These are phyloP conservation scores for Porogramme epimiltina DNA, from an alignment of 1,284 basidiomycete genomes.

Conservation along the genomic window DNA sequence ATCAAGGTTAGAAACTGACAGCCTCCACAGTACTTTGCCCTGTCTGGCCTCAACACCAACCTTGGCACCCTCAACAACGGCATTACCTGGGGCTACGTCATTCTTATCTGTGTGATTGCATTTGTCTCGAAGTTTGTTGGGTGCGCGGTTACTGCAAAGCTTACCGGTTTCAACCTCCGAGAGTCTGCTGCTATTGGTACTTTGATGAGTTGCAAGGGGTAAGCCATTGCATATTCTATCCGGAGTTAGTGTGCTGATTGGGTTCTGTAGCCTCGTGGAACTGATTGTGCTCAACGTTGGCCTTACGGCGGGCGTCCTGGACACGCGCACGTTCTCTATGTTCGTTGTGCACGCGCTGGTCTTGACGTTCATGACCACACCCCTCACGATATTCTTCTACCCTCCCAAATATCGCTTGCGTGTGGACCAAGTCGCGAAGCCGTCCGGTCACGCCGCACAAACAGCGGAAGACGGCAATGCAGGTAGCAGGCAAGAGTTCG, in stretches of 20 bases:
- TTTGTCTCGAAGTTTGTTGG: constrained; percentile 80
- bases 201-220: constrained; percentile 95
- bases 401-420: constrained; percentile 53
- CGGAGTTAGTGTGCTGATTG: too few relatives aligned
- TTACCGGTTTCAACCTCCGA: constrained; percentile 71
- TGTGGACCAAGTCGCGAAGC: constrained; percentile 2
- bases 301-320: constrained; percentile 77
- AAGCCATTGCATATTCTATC: constrained; percentile 23
- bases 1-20: background rate
- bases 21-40: constrained; percentile 72
- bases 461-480: constrained; percentile 10
- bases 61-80: constrained; percentile 77
- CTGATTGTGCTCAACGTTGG: constrained; percentile 95
- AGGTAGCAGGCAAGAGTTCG: constrained; percentile 13
- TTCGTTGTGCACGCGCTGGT: constrained; percentile 88
- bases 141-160: constrained; percentile 65
- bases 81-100: constrained; percentile 84
- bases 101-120: constrained; percentile 81
- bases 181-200: constrained; percentile 87
- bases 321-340: constrained; percentile 79
- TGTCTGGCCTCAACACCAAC: constrained; percentile 85
- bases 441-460: background rate
- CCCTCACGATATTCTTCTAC: constrained; percentile 78
- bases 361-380: constrained; percentile 86
- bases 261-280: constrained; percentile 65